These are phyloP conservation scores for Penicillium subrubescens DNA, from an alignment of 495 filamentous ascomycete genomes.

Conservation along the genomic window DNA sequence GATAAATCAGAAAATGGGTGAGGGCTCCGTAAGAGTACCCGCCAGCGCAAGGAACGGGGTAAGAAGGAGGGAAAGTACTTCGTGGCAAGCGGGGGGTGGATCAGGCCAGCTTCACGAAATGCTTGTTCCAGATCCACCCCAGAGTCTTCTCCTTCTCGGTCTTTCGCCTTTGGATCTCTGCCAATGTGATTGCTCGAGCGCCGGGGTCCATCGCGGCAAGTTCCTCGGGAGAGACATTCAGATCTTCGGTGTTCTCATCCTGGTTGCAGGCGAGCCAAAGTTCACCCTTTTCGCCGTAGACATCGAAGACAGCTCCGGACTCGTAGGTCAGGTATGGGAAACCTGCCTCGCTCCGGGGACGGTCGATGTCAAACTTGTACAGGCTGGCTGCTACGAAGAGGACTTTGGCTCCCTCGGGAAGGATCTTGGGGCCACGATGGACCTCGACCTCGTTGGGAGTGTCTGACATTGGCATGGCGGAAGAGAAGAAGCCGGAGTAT, in stretches of 20 bases:
- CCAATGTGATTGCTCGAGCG: neutral
- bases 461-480: slow-evolving; percentile 81
- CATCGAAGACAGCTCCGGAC: slow-evolving; percentile 88
- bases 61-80: neutral
- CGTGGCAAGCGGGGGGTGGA: slow-evolving; percentile 5
- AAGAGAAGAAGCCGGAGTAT: slow-evolving; percentile 76
- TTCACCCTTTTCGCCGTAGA: slow-evolving; percentile 93
- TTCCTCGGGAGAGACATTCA: slow-evolving; percentile 32
- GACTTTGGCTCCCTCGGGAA: slow-evolving; percentile 48
- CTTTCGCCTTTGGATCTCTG: neutral
- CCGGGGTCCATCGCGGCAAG: slow-evolving; percentile 1
- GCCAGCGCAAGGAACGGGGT: neutral
- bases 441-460: slow-evolving; percentile 34
- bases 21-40: neutral
- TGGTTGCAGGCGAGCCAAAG: slow-evolving; percentile 98
- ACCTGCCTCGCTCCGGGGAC: slow-evolving; percentile 86
- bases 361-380: slow-evolving; percentile 95
- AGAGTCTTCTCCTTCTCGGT: slow-evolving; percentile 4
- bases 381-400: slow-evolving; percentile 92
- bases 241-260: slow-evolving; percentile 72
- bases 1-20: neutral
- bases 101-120: slow-evolving; percentile 78
- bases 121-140: slow-evolving; percentile 99
- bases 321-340: slow-evolving; percentile 96
- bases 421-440: slow-evolving; percentile 13